These are phyloP conservation scores for Coemansia sp. DNA, from an alignment of 192 early-diverging fungal genomes.

Conservation along the genomic window DNA sequence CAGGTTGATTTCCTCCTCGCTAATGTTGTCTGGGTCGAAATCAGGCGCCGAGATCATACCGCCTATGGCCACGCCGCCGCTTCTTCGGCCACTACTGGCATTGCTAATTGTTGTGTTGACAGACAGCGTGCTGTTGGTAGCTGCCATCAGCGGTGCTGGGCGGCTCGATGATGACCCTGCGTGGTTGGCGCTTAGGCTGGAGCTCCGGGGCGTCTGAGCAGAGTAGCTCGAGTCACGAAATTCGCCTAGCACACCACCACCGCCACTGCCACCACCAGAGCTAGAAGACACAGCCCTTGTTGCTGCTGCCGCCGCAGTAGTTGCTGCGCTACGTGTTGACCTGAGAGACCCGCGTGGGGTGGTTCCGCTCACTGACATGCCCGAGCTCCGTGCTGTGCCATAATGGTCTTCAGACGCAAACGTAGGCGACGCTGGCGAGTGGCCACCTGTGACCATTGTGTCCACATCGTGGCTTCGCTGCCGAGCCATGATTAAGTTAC, in stretches of 20 bases:
- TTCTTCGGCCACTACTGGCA: conserved; percentile 16
- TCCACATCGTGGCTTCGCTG: conserved; percentile 40
- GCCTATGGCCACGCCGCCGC: conserved; percentile 20
- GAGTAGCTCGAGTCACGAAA: conserved; percentile 19
- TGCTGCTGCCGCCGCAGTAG: conserved; percentile 12
- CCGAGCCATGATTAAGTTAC: conserved; percentile 5
- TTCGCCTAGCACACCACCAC: neutral
- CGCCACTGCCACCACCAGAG: neutral
- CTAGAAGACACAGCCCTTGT: neutral
- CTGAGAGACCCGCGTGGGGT: conserved; percentile 44
- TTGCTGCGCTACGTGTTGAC: conserved; percentile 43
- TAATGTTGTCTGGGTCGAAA: conserved; percentile 23
- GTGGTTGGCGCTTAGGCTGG: conserved; percentile 16
- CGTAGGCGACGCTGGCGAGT: conserved; percentile 1
- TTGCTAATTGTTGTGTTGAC: conserved; percentile 14
- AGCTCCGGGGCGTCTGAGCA: conserved; percentile 30
- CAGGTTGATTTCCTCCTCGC: conserved; percentile 55
- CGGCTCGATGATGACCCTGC: conserved; percentile 1
- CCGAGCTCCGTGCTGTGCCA: neutral
- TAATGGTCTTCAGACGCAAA: conserved; percentile 3
- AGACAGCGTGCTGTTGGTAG: conserved; percentile 31
- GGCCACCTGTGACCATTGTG: conserved; percentile 4
- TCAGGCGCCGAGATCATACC: conserved; percentile 6
- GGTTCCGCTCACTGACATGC: neutral
- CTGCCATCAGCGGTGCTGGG: conserved; percentile 20